Percentiles rank a stretch among this genome's conserved stretches.
phyloP scores from a whole-genome alignment of 306 rosid species.

The Clitoria ternatea region DNA sequence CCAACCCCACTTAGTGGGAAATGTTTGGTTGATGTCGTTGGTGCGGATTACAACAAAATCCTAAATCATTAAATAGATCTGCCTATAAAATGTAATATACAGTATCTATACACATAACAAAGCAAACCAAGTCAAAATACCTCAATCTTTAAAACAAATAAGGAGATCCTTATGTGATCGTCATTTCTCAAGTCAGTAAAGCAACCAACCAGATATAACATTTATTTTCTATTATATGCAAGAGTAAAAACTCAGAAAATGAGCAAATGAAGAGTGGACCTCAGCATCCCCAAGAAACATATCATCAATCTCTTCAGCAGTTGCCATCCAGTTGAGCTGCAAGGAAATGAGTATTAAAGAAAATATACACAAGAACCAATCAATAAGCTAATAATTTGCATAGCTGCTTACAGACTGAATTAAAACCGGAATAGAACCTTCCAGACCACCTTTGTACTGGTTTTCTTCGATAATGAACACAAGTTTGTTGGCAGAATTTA shows the following conservation, averaged over 20 bases:
- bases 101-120: neutral
- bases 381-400: constrained; percentile 21
- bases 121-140: neutral
- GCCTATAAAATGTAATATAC: neutral
- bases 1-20: neutral
- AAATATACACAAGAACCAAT: constrained; percentile 5
- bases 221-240: neutral
- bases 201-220: neutral
- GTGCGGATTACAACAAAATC: neutral
- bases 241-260: neutral
- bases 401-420: constrained; percentile 71
- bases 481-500: constrained; percentile 55
- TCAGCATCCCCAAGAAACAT: constrained; percentile 85
- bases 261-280: constrained; percentile 34
- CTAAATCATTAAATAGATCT: neutral
- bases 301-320: constrained; percentile 89
- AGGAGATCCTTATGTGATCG: neutral
- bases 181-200: neutral
- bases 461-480: constrained; percentile 63
- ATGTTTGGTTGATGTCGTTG: neutral
- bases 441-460: constrained; percentile 67
- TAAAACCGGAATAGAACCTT: constrained; percentile 86
- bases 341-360: constrained; percentile 32
- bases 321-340: constrained; percentile 73
- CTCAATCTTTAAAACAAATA: neutral